Evolutionary conservation across 2,329 filamentous ascomycete genomes (phyloP).

Genomic region (Trichophyton schoenleinii): DNA sequence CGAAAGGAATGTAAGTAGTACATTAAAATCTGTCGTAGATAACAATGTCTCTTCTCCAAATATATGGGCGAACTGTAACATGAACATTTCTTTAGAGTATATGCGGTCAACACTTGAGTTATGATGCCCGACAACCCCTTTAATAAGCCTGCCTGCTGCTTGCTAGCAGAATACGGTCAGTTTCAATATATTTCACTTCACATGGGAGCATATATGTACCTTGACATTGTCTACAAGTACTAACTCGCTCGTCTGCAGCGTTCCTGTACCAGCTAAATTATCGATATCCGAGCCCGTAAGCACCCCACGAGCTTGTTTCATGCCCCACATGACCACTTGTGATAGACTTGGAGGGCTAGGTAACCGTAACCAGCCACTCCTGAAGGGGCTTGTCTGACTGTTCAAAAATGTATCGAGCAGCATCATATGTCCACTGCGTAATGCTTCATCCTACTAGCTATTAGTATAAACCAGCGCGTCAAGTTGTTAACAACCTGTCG

Average conservation of each 20-base stretch:
- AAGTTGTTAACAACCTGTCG: not conserved
- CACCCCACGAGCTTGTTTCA: constrained; percentile 51
- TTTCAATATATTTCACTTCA: not conserved
- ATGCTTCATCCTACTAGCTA: constrained; percentile 48
- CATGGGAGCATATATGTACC: constrained; percentile 22
- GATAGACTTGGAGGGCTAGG: constrained; percentile 45
- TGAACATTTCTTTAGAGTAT: constrained; percentile 55
- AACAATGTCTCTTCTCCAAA: constrained; percentile 40
- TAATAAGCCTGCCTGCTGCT: constrained; percentile 43
- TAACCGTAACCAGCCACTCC: constrained; percentile 48
- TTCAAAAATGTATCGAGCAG: constrained; percentile 56
- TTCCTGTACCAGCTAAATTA: constrained; percentile 19
- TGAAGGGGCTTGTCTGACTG: constrained; percentile 58
- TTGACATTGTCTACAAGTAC: constrained; percentile 47
- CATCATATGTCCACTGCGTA: constrained; percentile 56
- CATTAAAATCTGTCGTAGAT: constrained; percentile 52
- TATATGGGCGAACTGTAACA: constrained; percentile 43
- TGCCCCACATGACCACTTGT: constrained; percentile 61
- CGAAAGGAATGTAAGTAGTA: constrained; percentile 57
- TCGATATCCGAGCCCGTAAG: constrained; percentile 39
- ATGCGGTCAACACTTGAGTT: constrained; percentile 50
- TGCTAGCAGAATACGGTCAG: constrained; percentile 23
- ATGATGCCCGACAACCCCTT: constrained; percentile 31
- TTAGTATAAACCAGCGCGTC: not conserved
- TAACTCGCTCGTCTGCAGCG: constrained; percentile 31